Percentiles rank a stretch among this genome's conserved stretches.
These are phyloP conservation scores for Cyclotella choctawhatcheeana DNA, from an alignment of 108 stramenopile species.

Conservation along the genomic window DNA sequence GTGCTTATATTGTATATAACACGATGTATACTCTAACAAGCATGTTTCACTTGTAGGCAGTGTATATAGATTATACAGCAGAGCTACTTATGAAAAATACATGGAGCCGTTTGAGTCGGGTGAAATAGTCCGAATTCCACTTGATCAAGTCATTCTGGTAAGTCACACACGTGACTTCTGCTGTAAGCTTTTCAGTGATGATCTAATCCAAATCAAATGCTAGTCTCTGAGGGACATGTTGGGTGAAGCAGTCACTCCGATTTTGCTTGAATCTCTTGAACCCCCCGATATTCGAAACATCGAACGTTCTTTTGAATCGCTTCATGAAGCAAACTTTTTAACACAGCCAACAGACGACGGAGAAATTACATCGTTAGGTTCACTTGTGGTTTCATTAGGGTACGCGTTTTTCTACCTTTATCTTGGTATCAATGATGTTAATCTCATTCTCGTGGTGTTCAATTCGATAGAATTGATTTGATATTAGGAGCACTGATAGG, in stretches of 20 bases:
- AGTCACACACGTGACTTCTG: too few species aligned
- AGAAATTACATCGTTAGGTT: conserved; percentile 74
- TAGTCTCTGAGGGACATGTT: conserved; percentile 67
- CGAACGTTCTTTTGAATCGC: conserved; percentile 75
- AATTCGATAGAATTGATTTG: conserved; percentile 58
- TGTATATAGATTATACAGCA: conserved; percentile 90
- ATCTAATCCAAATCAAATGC: neutral
- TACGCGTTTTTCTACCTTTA: neutral
- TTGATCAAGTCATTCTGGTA: conserved; percentile 53
- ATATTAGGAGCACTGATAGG: conserved; percentile 79
- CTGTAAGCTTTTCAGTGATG: too few species aligned
- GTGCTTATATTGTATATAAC: too few species aligned
- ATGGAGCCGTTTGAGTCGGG: conserved; percentile 78
- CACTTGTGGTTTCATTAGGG: conserved; percentile 77
- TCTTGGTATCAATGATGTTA: neutral
- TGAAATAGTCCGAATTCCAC: conserved; percentile 82
- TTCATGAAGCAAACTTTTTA: conserved; percentile 73
- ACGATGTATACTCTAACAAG: too few species aligned
- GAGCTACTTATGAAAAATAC: conserved; percentile 58
- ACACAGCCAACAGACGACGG: conserved; percentile 61
- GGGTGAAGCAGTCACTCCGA: conserved; percentile 65
- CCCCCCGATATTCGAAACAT: conserved; percentile 77
- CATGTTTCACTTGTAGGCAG: too few species aligned
- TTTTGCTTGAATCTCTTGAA: conserved; percentile 81
- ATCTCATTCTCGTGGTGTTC: neutral